Conservation (phyloP, 163 green algal species). For the Coccomyxa subellipsoidea region DNA sequence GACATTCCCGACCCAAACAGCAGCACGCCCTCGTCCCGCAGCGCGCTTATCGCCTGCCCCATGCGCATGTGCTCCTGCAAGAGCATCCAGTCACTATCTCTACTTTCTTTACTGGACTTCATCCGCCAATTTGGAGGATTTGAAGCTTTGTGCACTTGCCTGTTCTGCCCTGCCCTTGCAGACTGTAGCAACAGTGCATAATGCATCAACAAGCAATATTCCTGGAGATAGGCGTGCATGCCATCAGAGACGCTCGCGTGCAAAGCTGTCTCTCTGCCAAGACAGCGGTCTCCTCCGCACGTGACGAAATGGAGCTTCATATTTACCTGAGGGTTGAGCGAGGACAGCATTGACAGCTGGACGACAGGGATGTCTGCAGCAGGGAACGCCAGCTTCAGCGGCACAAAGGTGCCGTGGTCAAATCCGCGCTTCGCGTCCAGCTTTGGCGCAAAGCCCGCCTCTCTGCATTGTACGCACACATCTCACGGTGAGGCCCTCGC, state of each 20-base stretch:
- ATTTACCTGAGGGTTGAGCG: conserved; percentile 35
- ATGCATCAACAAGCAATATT: no score
- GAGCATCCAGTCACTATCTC: no score
- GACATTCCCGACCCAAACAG: conserved; percentile 53
- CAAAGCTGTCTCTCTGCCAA: no score
- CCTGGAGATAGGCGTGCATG: no score
- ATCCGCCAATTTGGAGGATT: no score
- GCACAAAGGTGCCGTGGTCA: conserved; percentile 69
- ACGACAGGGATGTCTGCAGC: conserved; percentile 59
- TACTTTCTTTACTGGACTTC: no score
- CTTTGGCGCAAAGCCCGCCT: conserved; percentile 20
- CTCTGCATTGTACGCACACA: background rate
- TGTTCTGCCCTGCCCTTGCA: no score
- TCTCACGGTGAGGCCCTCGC: no score
- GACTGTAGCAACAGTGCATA: no score
- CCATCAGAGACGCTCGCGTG: no score
- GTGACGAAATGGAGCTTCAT: background rate
- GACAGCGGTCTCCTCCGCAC: background rate
- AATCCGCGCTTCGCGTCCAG: conserved; percentile 27
- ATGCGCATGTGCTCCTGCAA: conserved; percentile 6
- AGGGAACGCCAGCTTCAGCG: conserved; percentile 59
- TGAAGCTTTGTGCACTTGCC: no score
- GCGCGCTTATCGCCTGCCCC: conserved; percentile 43
- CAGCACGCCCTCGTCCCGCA: conserved; percentile 63
- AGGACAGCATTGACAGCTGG: conserved; percentile 49